Evolutionary conservation across 345 rosid species (phyloP).

Genomic region (Eucalyptus microcorys): DNA sequence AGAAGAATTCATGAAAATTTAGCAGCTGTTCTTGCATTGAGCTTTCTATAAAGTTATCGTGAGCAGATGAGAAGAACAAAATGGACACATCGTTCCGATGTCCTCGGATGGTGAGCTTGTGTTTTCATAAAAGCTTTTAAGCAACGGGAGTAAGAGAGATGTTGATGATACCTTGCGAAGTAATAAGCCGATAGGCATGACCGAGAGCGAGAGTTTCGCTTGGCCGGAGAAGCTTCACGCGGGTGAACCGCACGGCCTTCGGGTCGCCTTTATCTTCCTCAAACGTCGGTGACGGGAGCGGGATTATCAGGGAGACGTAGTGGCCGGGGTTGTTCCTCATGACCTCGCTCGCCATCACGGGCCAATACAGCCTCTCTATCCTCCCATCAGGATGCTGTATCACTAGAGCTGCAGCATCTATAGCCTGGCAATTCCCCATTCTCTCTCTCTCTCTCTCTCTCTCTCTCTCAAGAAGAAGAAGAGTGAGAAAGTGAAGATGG

Average conservation of each 20-base stretch:
- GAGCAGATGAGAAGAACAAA: not conserved
- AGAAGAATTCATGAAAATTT: not conserved
- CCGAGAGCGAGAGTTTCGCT: constrained; percentile 75
- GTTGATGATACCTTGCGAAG: constrained; percentile 60
- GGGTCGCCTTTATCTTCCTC: not conserved
- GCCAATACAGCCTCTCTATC: constrained; percentile 72
- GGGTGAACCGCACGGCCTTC: constrained; percentile 48
- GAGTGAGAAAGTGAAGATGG: not conserved
- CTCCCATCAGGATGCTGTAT: constrained; percentile 84
- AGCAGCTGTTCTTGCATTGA: not conserved
- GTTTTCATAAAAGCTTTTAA: not conserved
- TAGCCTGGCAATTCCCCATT: constrained; percentile 97
- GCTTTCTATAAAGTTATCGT: not conserved
- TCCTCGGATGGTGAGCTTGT: not conserved
- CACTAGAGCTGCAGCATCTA: constrained; percentile 91
- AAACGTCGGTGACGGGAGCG: constrained; percentile 40
- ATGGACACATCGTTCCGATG: not conserved
- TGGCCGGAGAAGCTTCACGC: constrained; percentile 88
- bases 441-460: not conserved
- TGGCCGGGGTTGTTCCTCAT: constrained; percentile 88
- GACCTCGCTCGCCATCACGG: constrained; percentile 55
- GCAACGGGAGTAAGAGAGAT: not conserved
- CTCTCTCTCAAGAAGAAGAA: not conserved
- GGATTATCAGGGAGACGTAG: constrained; percentile 87
- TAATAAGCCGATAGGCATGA: constrained; percentile 89